These are phyloP conservation scores for Lactifluus piperatus DNA, from an alignment of 768 basidiomycete species.

Conservation along the genomic window DNA sequence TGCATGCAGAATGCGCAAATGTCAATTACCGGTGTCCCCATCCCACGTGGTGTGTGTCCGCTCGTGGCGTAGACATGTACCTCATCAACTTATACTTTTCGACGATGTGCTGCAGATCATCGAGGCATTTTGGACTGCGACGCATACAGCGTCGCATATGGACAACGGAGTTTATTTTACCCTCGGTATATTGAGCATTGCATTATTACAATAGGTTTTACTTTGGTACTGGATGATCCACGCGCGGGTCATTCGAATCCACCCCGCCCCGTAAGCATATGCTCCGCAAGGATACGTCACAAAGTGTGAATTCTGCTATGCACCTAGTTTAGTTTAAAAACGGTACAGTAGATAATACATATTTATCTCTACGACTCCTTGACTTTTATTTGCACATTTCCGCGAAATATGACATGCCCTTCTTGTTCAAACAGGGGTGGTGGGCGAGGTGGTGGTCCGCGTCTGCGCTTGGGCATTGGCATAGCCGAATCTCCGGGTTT, in stretches of 20 bases:
- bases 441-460: slow-evolving; percentile 28
- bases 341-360: neutral
- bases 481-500: neutral
- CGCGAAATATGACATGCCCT: slow-evolving; percentile 63
- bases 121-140: slow-evolving; percentile 36
- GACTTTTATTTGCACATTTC: slow-evolving; percentile 37
- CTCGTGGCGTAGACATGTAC: slow-evolving; percentile 46
- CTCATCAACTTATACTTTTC: slow-evolving; percentile 46
- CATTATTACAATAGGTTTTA: too few species aligned
- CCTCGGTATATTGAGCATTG: too few species aligned
- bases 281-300: too few species aligned
- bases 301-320: neutral
- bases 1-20: neutral
- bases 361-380: neutral
- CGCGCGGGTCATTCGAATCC: too few species aligned
- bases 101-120: slow-evolving; percentile 44
- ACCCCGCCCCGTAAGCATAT: too few species aligned
- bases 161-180: too few species aligned
- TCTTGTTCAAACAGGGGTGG: slow-evolving; percentile 53
- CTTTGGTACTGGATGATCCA: too few species aligned
- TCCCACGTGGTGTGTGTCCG: slow-evolving; percentile 5
- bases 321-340: neutral
- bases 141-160: too few species aligned
- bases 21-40: neutral
- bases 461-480: slow-evolving; percentile 21